phyloP scores from a whole-genome alignment of 176 grass and related monocot genomes.

The Zoysia pacifica region DNA sequence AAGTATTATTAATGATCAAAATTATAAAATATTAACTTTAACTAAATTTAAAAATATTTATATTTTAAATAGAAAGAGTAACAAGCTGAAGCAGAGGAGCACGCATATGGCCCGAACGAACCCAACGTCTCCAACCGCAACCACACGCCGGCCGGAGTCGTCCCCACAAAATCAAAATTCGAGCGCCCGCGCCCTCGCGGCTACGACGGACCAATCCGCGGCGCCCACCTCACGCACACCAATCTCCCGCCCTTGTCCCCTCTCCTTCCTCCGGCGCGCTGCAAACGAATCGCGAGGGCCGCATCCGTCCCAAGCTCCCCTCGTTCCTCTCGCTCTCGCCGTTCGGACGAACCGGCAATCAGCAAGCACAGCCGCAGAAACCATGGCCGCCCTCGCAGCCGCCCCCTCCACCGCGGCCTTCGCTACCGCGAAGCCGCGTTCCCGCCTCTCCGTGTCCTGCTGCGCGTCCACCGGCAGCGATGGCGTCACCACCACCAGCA shows the following conservation, averaged over 20 bases:
- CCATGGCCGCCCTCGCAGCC: constrained; percentile 27
- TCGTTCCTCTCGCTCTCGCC: not conserved
- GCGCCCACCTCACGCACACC: constrained; percentile 42
- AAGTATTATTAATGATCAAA: too few species aligned
- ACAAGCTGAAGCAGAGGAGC: not conserved
- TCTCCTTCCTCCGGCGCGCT: not conserved
- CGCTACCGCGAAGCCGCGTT: not conserved
- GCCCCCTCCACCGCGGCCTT: constrained; percentile 12
- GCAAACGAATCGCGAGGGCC: not conserved
- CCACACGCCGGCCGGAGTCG: not conserved
- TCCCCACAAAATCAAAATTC: constrained; percentile 47
- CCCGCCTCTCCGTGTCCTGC: constrained; percentile 9
- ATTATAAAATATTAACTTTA: too few species aligned
- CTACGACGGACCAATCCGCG: constrained; percentile 27
- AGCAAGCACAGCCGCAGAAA: constrained; percentile 8
- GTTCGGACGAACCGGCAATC: not conserved
- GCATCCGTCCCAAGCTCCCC: not conserved
- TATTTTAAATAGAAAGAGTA: too few species aligned
- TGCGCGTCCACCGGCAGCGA: not conserved
- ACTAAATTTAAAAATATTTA: too few species aligned
- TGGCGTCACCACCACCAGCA: too few species aligned
- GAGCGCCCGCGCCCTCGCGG: not conserved
- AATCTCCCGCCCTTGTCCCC: constrained; percentile 49
- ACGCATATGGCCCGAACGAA: not conserved
- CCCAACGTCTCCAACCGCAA: not conserved